Percentiles rank a stretch among this genome's conserved stretches.
Conservation (phyloP, 2,329 filamentous ascomycete genomes). For the Calonectria henricotiae region DNA sequence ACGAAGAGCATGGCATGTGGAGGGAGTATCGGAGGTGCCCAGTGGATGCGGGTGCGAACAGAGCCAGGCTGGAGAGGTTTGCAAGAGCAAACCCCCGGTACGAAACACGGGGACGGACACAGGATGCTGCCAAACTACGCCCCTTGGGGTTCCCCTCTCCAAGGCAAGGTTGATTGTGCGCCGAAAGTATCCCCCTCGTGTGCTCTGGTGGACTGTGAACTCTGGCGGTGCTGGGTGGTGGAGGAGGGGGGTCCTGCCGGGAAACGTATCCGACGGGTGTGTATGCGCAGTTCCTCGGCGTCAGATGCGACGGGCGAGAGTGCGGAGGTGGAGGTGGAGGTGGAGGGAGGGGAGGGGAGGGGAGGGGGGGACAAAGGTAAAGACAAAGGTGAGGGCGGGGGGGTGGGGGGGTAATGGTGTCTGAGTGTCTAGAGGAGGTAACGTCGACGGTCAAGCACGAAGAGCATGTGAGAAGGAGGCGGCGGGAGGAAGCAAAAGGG, state of each 20-base stretch:
- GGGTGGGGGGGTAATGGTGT: not conserved
- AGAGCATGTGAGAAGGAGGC: slow-evolving; percentile 23
- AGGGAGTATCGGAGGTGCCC: slow-evolving; percentile 51
- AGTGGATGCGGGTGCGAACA: slow-evolving; percentile 43
- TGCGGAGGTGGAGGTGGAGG: slow-evolving; percentile 10
- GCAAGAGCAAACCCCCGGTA: slow-evolving; percentile 31
- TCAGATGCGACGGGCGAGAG: slow-evolving; percentile 33
- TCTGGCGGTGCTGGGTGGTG: slow-evolving; percentile 35
- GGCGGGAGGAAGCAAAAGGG: slow-evolving; percentile 14
- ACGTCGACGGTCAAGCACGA: slow-evolving; percentile 18
- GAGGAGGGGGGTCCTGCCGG: slow-evolving; percentile 37
- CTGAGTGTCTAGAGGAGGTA: slow-evolving; percentile 21
- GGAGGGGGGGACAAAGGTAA: not conserved
- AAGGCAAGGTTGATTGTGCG: slow-evolving; percentile 8
- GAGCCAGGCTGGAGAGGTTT: slow-evolving; percentile 35
- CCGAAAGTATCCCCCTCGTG: slow-evolving; percentile 47
- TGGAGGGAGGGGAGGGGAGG: not conserved
- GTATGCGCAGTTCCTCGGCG: slow-evolving; percentile 25
- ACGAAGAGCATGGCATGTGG: slow-evolving; percentile 50
- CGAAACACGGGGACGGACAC: slow-evolving; percentile 40
- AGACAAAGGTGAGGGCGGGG: not conserved
- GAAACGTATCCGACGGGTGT: slow-evolving; percentile 39
- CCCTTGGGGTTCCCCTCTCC: slow-evolving; percentile 37
- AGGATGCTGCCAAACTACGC: slow-evolving; percentile 46
- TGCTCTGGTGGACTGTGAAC: slow-evolving; percentile 43